Evolutionary conservation across 192 early-diverging fungal species (phyloP).

Genomic region (Chytriomyces confervae): DNA sequence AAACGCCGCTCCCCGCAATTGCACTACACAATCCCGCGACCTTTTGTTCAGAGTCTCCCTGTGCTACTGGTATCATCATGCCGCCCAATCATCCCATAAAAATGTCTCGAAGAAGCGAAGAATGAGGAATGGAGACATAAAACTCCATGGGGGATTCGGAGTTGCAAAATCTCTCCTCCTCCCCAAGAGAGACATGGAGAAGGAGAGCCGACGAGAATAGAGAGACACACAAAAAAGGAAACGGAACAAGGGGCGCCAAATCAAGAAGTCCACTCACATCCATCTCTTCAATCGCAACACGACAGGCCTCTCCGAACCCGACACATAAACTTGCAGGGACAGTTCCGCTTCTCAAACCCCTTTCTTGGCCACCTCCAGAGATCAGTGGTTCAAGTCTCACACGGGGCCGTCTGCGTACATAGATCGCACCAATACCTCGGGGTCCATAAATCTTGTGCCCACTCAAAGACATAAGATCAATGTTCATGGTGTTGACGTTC

Average conservation of each 20-base stretch:
- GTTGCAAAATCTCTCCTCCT: too few relatives aligned
- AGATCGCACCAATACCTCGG: conserved; percentile 93
- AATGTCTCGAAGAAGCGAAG: neutral
- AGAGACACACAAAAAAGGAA: conserved; percentile 5
- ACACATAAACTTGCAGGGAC: conserved; percentile 89
- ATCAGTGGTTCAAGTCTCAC: conserved; percentile 91
- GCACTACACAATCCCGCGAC: conserved; percentile 15
- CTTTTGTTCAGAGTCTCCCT: conserved; percentile 32
- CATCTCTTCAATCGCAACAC: conserved; percentile 80
- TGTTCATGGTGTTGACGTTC: conserved; percentile 89
- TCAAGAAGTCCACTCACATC: conserved; percentile 57
- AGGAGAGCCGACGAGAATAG: neutral
- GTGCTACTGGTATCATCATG: conserved; percentile 35
- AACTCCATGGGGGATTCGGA: too few relatives aligned
- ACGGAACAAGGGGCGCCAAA: neutral
- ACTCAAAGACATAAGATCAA: conserved; percentile 94
- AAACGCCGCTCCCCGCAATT: neutral
- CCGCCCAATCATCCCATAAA: neutral
- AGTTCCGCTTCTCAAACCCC: conserved; percentile 92
- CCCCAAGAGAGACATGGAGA: neutral
- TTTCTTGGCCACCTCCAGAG: conserved; percentile 95
- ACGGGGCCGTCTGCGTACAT: conserved; percentile 89
- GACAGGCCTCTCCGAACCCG: conserved; percentile 88
- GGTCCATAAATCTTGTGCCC: conserved; percentile 99
- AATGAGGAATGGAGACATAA: neutral